Conservation (phyloP, 805 yeast species). For the Candida stauntonica region DNA sequence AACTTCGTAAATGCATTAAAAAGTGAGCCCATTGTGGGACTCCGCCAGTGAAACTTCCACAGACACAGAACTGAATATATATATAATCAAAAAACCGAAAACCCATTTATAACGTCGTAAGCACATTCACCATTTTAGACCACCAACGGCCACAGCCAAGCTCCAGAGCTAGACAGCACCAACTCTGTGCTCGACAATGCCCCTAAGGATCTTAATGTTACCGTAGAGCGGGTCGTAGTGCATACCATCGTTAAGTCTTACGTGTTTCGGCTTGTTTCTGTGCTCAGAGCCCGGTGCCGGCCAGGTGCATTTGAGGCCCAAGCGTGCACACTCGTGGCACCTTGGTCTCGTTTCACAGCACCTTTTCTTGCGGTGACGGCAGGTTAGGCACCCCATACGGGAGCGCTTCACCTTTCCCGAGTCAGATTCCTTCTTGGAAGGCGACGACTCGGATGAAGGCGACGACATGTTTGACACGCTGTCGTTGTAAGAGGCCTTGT, state of each 20-base stretch:
- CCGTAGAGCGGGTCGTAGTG: conserved; percentile 54
- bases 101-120: no score
- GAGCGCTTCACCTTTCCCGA: conserved; percentile 38
- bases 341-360: conserved; percentile 69
- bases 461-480: conserved; percentile 1
- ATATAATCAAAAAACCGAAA: no score
- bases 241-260: conserved; percentile 45
- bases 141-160: no score
- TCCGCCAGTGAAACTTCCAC: no score
- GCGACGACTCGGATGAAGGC: background rate
- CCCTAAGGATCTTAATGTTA: conserved; percentile 56
- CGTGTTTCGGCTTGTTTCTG: conserved; percentile 46
- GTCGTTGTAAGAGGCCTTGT: background rate
- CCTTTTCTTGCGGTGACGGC: conserved; percentile 71
- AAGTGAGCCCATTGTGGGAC: no score
- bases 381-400: conserved; percentile 72
- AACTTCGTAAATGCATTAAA: no score
- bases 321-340: conserved; percentile 64
- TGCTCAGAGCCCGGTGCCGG: conserved; percentile 57
- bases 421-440: conserved; percentile 1
- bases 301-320: conserved; percentile 65
- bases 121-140: no score
- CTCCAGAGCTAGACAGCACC: conserved; percentile 11
- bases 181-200: conserved; percentile 48
- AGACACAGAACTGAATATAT: no score